These are phyloP conservation scores for Tuber borchii DNA, from an alignment of 495 filamentous ascomycete species.

Conservation along the genomic window DNA sequence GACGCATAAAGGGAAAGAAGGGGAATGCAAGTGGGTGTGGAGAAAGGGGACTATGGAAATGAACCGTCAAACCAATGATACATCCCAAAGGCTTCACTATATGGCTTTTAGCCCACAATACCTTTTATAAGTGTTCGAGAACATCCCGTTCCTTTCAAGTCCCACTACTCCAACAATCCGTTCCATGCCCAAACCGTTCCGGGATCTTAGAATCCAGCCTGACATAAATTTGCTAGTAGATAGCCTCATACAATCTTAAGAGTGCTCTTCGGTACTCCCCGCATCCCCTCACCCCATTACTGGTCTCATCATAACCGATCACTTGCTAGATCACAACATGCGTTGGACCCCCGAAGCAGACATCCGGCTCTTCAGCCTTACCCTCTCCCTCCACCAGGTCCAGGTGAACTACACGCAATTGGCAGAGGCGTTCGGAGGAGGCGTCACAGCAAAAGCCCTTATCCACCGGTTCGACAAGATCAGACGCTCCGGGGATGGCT, in stretches of 20 bases:
- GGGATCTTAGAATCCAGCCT: not conserved
- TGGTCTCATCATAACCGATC: not conserved
- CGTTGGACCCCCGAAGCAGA: conserved; percentile 9
- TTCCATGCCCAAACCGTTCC: not conserved
- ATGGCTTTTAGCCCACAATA: not conserved
- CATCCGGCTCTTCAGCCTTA: conserved; percentile 4
- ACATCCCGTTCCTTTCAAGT: not conserved
- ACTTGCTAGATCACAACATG: not conserved
- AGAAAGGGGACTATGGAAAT: not conserved
- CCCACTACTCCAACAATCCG: not conserved
- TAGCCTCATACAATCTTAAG: not conserved
- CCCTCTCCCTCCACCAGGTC: not conserved
- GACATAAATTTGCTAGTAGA: not conserved
- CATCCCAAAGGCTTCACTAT: not conserved
- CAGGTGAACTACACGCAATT: not conserved
- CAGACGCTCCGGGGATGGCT: not conserved
- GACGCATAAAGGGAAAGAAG: not conserved
- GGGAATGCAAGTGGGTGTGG: not conserved
- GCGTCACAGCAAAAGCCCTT: conserved; percentile 9
- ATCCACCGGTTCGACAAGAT: not conserved
- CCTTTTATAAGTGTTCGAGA: not conserved
- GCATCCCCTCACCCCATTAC: not conserved
- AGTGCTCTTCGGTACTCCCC: not conserved
- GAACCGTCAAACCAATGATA: not conserved
- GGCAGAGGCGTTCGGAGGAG: conserved; percentile 9